Evolutionary conservation across 2,329 filamentous ascomycete genomes (phyloP), one percentile per base, ranked within the genome.

Genomic region (Epichloe typhina): DNA sequence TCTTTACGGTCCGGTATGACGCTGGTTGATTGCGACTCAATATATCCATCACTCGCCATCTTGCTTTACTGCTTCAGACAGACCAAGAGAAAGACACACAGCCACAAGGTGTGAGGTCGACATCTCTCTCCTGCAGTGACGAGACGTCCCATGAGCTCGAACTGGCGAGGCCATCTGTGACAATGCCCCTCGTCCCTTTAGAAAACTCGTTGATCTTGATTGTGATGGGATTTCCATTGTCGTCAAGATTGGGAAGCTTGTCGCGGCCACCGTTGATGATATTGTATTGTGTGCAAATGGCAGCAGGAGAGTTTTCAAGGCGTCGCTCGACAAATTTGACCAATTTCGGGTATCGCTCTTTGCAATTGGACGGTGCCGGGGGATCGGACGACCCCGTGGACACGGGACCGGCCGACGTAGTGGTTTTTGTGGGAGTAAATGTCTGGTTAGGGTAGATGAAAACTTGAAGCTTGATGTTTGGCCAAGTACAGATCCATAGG

Each of bases 401-500:
- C 31, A 31, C 11, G n/a, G 50, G 17, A 11, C 38, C 43, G 4
- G 38, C 17, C 4, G 50, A 47, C 11, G 54, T 41, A 23, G 54
- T 47, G 1, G 57, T 50, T 6, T 55, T 50, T 7, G 50, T 44
- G 7, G 62, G 61, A 55, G 70, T 76, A 49, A 67, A 70, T 56
- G 75, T 77, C 56, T 79, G 74, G 23, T 66, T 64, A 1, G 76
- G 69, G 54, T 79, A 82, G 40, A 82, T 75, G 56, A 79, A 79
- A 3, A 79, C 62, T 48, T 81, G 76, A 5, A 81, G 65, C 3
- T 70, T 66, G 0, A 76, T 79, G 31, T 71, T 67, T 2, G 76
- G 74, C 77, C 78, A 82, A 2, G 67, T 73, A 59, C 78, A 82
- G 21, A 81, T 69, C 78, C 78, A 82, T 1, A 74, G 73, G 52